Evolutionary conservation across 805 yeast genomes (phyloP).

Genomic region (Yamadazyma endophytica): DNA sequence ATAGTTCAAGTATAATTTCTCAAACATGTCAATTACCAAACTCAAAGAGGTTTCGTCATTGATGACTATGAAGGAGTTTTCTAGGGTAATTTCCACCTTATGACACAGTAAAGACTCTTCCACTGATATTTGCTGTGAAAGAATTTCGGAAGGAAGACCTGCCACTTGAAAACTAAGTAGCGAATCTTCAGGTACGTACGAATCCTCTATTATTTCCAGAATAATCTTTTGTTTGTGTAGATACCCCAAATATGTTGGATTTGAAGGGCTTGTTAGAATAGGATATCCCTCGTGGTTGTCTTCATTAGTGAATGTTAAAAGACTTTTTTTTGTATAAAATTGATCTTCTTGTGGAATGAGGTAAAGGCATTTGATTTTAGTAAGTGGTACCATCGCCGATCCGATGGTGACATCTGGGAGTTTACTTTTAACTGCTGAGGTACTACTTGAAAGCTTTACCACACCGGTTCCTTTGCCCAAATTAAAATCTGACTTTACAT

Average conservation of each 20-base stretch:
- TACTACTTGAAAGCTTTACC: constrained; percentile 25
- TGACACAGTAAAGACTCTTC: constrained; percentile 13
- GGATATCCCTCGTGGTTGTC: constrained; percentile 43
- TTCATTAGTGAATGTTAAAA: constrained; percentile 20
- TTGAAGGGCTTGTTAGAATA: constrained; percentile 18
- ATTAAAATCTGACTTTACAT: constrained; percentile 14
- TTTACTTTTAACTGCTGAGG: constrained; percentile 21
- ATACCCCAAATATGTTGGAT: constrained; percentile 32
- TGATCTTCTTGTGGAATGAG: constrained; percentile 17
- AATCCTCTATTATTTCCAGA: constrained; percentile 4
- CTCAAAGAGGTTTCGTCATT: constrained; percentile 28
- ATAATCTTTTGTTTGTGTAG: constrained; percentile 25
- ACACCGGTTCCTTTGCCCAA: constrained; percentile 38
- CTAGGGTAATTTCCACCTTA: constrained; percentile 15
- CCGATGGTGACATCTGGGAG: constrained; percentile 29
- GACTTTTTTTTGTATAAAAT: constrained; percentile 18
- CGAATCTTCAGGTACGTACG: constrained; percentile 1
- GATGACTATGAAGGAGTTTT: constrained; percentile 21
- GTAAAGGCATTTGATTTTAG: constrained; percentile 22
- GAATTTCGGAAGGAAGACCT: constrained; percentile 12
- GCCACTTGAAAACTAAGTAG: constrained; percentile 19
- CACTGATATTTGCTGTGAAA: constrained; percentile 22
- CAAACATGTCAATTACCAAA: constrained; percentile 33
- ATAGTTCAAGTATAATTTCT: constrained; percentile 34
- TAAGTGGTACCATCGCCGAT: constrained; percentile 27